Percentiles rank a stretch among this genome's conserved stretches.
These are phyloP conservation scores for Ogataea henricii DNA, from an alignment of 805 yeast species.

Conservation along the genomic window DNA sequence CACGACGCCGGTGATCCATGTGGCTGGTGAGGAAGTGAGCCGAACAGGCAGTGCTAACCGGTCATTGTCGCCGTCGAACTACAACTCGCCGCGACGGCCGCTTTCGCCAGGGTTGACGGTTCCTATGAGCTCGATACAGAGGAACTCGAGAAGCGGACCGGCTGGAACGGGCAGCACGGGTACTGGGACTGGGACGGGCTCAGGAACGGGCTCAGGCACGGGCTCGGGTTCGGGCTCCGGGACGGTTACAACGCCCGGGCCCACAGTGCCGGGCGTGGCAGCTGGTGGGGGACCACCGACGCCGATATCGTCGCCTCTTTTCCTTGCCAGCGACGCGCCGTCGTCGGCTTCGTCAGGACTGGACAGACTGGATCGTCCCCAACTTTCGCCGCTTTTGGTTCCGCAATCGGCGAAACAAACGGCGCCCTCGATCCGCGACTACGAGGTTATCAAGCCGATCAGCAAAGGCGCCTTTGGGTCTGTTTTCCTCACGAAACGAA, in stretches of 20 bases:
- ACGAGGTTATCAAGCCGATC: constrained; percentile 87
- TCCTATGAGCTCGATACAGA: constrained; percentile 63
- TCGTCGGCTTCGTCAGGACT: constrained; percentile 36
- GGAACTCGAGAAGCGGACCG: constrained; percentile 38
- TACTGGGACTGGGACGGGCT: too few species aligned
- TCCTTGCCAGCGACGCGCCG: constrained; percentile 47
- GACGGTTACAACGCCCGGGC: not conserved
- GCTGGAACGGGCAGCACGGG: constrained; percentile 18
- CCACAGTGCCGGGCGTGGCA: not conserved
- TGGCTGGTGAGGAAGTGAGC: constrained; percentile 23
- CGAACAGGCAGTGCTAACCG: constrained; percentile 9
- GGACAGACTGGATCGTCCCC: constrained; percentile 48
- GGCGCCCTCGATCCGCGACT: constrained; percentile 78
- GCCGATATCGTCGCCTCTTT: constrained; percentile 61
- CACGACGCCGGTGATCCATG: constrained; percentile 31
- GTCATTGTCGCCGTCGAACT: constrained; percentile 23
- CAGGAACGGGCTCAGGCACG: not conserved
- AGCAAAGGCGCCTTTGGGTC: constrained; percentile 98
- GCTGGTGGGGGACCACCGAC: constrained; percentile 33
- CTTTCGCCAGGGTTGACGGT: constrained; percentile 56
- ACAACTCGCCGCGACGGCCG: constrained; percentile 56
- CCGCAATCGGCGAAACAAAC: constrained; percentile 60
- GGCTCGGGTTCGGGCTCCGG: not conserved
- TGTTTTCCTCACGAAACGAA: constrained; percentile 82
- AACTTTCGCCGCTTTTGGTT: constrained; percentile 77